A percentile compares a stretch with the other conserved stretches of the same genome.
Evolutionary conservation across 139 green algal genomes (phyloP).

Genomic region (Chlamydomonas eustigma): DNA sequence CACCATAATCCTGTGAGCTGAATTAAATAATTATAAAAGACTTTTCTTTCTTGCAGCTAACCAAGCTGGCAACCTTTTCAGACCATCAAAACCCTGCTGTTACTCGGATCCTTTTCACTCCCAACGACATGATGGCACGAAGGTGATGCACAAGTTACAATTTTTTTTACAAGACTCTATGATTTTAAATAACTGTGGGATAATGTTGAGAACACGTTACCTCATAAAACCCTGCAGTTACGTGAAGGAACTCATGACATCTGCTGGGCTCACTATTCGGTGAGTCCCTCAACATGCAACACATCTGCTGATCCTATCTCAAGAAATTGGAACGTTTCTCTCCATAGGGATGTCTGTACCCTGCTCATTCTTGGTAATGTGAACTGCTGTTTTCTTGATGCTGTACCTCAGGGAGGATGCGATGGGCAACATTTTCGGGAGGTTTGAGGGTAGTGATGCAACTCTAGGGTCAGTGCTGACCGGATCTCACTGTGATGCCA

Average conservation of each 20-base stretch:
- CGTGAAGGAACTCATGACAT: constrained; percentile 77
- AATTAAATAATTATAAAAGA: neutral
- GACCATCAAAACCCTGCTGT: constrained; percentile 79
- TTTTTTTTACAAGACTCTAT: no score
- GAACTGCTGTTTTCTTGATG: neutral
- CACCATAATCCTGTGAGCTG: neutral
- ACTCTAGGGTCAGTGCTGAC: constrained; percentile 58
- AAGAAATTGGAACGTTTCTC: neutral
- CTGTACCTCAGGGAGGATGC: constrained; percentile 64
- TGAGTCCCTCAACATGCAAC: constrained; percentile 14
- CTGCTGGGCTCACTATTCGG: constrained; percentile 44
- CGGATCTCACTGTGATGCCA: constrained; percentile 90
- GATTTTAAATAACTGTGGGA: no score
- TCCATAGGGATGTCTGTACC: neutral
- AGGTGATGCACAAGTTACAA: no score
- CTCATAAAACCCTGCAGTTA: constrained; percentile 65
- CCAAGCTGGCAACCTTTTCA: constrained; percentile 69
- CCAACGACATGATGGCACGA: constrained; percentile 70
- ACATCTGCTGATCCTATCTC: neutral
- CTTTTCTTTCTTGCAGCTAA: constrained; percentile 45
- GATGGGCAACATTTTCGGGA: constrained; percentile 90
- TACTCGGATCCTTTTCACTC: constrained; percentile 88
- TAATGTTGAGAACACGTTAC: no score
- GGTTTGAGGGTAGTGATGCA: constrained; percentile 57
- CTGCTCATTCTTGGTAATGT: neutral